Conservation (phyloP, 495 filamentous ascomycete species). For the Tuber microsphaerosporum region DNA sequence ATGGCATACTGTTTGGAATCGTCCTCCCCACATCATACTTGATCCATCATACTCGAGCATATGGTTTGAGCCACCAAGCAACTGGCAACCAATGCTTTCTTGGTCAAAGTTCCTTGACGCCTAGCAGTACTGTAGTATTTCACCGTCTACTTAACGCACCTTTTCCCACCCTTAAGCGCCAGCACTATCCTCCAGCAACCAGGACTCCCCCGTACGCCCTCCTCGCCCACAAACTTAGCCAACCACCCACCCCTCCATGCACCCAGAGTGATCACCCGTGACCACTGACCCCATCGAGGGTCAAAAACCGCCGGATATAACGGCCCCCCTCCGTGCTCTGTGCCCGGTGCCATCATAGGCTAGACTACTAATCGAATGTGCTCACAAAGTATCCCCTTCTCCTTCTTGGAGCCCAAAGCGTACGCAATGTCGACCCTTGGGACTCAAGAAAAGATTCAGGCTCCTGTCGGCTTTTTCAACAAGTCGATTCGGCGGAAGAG, state of each 20-base stretch:
- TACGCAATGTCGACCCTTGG: neutral
- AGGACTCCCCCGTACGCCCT: neutral
- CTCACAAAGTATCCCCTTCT: neutral
- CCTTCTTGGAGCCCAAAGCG: neutral
- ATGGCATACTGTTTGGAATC: neutral
- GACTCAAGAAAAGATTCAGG: neutral
- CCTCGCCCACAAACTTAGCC: neutral
- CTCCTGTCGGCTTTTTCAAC: neutral
- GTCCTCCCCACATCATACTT: neutral
- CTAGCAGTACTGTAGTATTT: neutral
- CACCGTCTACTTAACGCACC: neutral
- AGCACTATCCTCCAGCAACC: no score
- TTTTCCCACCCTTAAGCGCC: neutral
- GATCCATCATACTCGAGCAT: neutral
- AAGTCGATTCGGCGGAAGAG: conserved; percentile 7
- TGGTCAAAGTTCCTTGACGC: neutral
- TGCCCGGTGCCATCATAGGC: neutral
- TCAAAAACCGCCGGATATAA: neutral
- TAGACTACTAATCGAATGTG: neutral
- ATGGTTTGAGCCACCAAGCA: neutral
- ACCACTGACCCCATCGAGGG: neutral
- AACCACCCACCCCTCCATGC: neutral
- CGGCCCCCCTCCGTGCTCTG: neutral
- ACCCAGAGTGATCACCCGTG: neutral
- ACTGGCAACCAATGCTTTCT: neutral